Evolutionary conservation across 164 flowering plant species (phyloP).

Genomic region (Paratinospora sagittata): DNA sequence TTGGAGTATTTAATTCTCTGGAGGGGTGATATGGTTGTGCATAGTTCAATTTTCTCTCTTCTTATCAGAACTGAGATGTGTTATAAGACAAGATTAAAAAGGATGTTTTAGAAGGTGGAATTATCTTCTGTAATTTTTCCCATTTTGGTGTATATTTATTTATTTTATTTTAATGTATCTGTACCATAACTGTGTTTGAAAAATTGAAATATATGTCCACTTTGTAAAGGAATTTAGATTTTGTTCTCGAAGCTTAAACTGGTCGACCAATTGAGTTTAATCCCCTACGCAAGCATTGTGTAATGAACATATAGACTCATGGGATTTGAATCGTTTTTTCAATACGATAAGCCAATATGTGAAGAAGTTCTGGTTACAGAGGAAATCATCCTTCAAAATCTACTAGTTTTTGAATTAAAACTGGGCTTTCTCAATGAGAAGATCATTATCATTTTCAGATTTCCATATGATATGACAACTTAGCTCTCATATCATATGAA

Average conservation of each 20-base stretch:
- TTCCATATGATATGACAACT: too few species aligned
- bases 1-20: slow-evolving; percentile 6
- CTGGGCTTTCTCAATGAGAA: too few species aligned
- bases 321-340: too few species aligned
- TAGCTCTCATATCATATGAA: too few species aligned
- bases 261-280: background rate
- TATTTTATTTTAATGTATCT: background rate
- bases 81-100: background rate
- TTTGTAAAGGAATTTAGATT: background rate
- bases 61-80: background rate
- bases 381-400: too few species aligned
- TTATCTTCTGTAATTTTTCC: background rate
- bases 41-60: background rate
- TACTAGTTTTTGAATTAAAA: too few species aligned
- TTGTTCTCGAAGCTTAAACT: background rate
- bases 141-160: background rate
- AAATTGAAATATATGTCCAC: background rate
- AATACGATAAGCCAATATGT: too few species aligned
- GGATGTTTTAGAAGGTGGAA: background rate
- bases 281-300: background rate
- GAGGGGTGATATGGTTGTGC: slow-evolving; percentile 6
- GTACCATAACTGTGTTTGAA: slow-evolving; percentile 1
- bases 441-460: too few species aligned
- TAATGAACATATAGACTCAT: background rate
- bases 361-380: too few species aligned